Evolutionary conservation across 1,284 basidiomycete species (phyloP).

Genomic region (Ustilago loliicola): DNA sequence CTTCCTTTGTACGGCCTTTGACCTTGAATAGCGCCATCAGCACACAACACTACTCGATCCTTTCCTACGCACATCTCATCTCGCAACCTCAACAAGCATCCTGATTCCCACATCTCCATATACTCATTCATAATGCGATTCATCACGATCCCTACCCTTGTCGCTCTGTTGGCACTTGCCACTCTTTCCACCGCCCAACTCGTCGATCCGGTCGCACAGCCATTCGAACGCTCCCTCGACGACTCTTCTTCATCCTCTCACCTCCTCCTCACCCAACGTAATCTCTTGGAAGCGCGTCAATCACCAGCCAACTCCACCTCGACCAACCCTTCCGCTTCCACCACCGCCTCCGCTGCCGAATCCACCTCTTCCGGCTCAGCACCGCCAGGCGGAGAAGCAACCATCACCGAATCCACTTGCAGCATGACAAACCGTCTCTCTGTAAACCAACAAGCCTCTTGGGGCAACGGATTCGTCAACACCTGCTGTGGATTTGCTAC

Average conservation of each 20-base stretch:
- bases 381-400: slow-evolving; percentile 46
- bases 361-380: slow-evolving; percentile 37
- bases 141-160: slow-evolving; percentile 10
- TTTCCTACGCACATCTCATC: not conserved
- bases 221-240: slow-evolving; percentile 35
- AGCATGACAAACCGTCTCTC: slow-evolving; percentile 48
- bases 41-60: not conserved
- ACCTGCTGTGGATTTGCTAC: slow-evolving; percentile 53
- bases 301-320: slow-evolving; percentile 30
- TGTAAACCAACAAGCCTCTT: slow-evolving; percentile 59
- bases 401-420: slow-evolving; percentile 49
- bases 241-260: slow-evolving; percentile 15
- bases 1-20: no score
- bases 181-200: slow-evolving; percentile 20
- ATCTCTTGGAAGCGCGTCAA: slow-evolving; percentile 39
- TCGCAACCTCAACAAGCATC: not conserved
- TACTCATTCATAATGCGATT: slow-evolving; percentile 19
- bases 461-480: slow-evolving; percentile 56
- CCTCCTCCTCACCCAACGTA: slow-evolving; percentile 21
- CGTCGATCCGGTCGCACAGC: slow-evolving; percentile 24
- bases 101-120: not conserved
- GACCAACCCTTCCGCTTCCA: slow-evolving; percentile 13
- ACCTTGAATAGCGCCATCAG: no score
- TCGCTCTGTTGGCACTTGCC: slow-evolving; percentile 10
- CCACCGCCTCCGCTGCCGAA: slow-evolving; percentile 27